Percentiles rank a stretch among this genome's conserved stretches.
phyloP scores from a whole-genome alignment of 768 basidiomycete species.

The Lentinula detonsa region DNA sequence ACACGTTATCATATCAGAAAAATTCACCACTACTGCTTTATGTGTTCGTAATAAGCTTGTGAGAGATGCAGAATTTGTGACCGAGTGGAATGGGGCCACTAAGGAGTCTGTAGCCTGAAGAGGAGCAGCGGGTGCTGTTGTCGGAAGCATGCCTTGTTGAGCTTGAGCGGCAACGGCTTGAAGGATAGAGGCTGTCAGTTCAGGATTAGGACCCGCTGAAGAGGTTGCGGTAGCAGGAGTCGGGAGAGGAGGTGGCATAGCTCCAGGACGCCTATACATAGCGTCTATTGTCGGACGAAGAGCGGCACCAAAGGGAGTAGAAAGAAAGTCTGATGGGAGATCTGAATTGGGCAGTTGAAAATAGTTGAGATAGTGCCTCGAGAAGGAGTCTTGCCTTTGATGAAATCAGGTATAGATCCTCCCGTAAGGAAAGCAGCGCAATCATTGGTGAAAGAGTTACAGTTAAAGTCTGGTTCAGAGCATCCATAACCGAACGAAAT shows the following conservation, averaged over 20 bases:
- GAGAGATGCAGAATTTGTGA: slow-evolving; percentile 73
- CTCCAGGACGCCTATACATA: slow-evolving; percentile 66
- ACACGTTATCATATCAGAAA: slow-evolving; percentile 68
- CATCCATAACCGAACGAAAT: not conserved
- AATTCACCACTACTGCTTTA: slow-evolving; percentile 72
- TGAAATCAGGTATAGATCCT: slow-evolving; percentile 70
- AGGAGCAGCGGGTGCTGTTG: slow-evolving; percentile 15
- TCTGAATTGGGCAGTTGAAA: slow-evolving; percentile 31
- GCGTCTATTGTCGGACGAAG: slow-evolving; percentile 87
- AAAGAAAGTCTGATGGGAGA: slow-evolving; percentile 77
- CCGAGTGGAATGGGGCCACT: slow-evolving; percentile 59
- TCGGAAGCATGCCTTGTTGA: slow-evolving; percentile 17
- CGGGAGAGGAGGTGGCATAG: slow-evolving; percentile 24
- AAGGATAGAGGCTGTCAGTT: slow-evolving; percentile 47
- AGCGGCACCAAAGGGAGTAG: slow-evolving; percentile 82
- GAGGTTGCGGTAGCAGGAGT: slow-evolving; percentile 20
- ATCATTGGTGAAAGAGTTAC: slow-evolving; percentile 92
- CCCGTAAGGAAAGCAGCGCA: slow-evolving; percentile 85
- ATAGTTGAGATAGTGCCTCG: not conserved
- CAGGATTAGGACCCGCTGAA: slow-evolving; percentile 36
- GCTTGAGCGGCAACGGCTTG: slow-evolving; percentile 54
- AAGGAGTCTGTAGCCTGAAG: slow-evolving; percentile 42
- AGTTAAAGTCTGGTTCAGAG: slow-evolving; percentile 69
- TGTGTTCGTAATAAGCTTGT: slow-evolving; percentile 57
- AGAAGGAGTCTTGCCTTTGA: slow-evolving; percentile 54